Evolutionary conservation across 805 yeast genomes (phyloP).

Genomic region (Lipomyces sp.): DNA sequence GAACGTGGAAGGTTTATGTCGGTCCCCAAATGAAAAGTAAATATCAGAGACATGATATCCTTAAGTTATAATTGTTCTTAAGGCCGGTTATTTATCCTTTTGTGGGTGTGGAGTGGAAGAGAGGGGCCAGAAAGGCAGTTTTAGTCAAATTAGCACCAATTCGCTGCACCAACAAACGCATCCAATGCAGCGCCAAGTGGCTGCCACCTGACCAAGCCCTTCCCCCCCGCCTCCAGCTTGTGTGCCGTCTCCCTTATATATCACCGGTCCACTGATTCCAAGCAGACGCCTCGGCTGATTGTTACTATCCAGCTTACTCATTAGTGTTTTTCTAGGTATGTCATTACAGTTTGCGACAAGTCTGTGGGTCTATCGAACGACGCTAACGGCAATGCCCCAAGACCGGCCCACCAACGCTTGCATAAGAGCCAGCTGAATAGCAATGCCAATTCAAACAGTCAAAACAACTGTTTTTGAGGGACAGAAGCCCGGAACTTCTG

Average conservation of each 20-base stretch:
- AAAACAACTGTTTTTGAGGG: conserved; percentile 78
- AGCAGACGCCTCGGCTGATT: neutral
- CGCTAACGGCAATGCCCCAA: neutral
- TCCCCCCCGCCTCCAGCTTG: neutral
- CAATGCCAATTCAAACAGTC: conserved; percentile 45
- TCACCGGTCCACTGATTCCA: neutral
- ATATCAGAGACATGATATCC: neutral
- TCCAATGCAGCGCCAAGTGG: no score
- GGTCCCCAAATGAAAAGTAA: neutral
- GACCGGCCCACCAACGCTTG: neutral
- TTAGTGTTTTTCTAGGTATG: neutral
- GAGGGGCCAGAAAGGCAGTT: no score
- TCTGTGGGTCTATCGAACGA: neutral
- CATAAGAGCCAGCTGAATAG: neutral
- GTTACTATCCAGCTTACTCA: neutral
- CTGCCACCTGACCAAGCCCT: no score
- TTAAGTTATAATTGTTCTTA: neutral
- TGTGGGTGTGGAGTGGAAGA: no score
- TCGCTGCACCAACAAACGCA: no score
- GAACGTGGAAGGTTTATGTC: neutral
- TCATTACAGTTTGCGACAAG: neutral
- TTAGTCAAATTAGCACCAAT: no score
- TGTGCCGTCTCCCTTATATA: neutral
- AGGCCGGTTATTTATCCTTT: no score
- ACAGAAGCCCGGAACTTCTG: conserved; percentile 98